These are phyloP conservation scores for Salix udensis DNA, from an alignment of 345 rosid genomes.

Conservation along the genomic window DNA sequence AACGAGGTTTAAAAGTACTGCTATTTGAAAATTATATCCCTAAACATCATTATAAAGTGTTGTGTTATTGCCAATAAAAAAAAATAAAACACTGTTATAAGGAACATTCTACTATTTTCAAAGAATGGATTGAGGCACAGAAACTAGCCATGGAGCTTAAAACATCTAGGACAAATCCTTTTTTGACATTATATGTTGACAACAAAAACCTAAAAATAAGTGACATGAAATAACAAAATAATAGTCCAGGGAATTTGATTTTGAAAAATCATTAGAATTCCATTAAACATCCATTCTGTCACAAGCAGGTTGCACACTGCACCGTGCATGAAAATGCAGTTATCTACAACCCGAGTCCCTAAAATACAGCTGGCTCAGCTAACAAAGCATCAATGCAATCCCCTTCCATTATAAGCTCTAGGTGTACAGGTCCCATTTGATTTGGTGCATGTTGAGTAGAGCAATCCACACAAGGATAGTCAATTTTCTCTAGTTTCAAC, in stretches of 20 bases:
- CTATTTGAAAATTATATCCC: neutral
- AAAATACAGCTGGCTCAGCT: neutral
- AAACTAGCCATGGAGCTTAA: neutral
- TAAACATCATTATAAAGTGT: neutral
- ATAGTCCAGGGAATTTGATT: neutral
- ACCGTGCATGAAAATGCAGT: neutral
- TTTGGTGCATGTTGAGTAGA: neutral
- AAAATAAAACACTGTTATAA: neutral
- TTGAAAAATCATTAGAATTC: neutral
- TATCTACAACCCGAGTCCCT: neutral
- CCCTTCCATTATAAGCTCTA: conserved; percentile 3
- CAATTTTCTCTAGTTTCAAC: neutral
- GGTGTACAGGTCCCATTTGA: neutral
- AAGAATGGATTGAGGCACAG: neutral
- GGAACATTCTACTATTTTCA: neutral
- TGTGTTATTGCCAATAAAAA: neutral
- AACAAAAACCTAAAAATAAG: neutral
- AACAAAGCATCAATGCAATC: neutral
- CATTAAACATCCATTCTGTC: neutral
- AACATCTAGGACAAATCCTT: neutral
- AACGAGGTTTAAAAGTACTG: neutral
- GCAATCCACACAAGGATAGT: neutral
- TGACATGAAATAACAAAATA: neutral
- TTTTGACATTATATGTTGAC: neutral
- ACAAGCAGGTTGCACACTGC: neutral